phyloP scores from a whole-genome alignment of 2,329 filamentous ascomycete genomes.

The Trichoderma koningiopsis region DNA sequence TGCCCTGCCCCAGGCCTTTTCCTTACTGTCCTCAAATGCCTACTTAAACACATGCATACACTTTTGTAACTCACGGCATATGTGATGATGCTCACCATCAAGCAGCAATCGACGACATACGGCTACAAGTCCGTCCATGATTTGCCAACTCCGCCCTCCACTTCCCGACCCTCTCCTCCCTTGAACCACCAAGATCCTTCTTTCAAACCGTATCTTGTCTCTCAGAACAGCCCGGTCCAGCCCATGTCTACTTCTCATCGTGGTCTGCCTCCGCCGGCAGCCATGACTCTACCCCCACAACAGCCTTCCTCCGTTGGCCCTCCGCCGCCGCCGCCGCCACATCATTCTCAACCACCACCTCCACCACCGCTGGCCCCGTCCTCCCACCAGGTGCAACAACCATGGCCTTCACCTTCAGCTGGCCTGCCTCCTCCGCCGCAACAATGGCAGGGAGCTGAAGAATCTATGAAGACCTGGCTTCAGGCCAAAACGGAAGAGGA shows the following conservation, averaged over 20 bases:
- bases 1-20: conserved; percentile 14
- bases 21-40: conserved; percentile 20
- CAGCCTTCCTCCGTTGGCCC: conserved; percentile 39
- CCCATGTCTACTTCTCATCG: conserved; percentile 71
- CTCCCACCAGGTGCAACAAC: conserved; percentile 39
- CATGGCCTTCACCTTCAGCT: conserved; percentile 38
- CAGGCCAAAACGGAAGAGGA: conserved; percentile 74
- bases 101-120: conserved; percentile 60
- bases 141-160: conserved; percentile 60
- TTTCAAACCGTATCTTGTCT: conserved; percentile 45
- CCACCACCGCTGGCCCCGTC: conserved; percentile 33
- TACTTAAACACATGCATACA: conserved; percentile 34
- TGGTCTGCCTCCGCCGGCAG: conserved; percentile 68
- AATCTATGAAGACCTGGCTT: conserved; percentile 72
- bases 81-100: conserved; percentile 62
- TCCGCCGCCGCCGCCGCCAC: conserved; percentile 32
- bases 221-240: conserved; percentile 52
- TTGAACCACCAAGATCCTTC: conserved; percentile 52
- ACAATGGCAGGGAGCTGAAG: conserved; percentile 68
- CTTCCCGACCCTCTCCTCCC: conserved; percentile 58
- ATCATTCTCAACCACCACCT: conserved; percentile 33
- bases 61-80: conserved; percentile 35
- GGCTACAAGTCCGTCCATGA: conserved; percentile 65
- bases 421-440: conserved; percentile 65
- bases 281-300: conserved; percentile 61